Conservation (phyloP, 768 basidiomycete genomes). For the Ephemerocybe angulata region DNA sequence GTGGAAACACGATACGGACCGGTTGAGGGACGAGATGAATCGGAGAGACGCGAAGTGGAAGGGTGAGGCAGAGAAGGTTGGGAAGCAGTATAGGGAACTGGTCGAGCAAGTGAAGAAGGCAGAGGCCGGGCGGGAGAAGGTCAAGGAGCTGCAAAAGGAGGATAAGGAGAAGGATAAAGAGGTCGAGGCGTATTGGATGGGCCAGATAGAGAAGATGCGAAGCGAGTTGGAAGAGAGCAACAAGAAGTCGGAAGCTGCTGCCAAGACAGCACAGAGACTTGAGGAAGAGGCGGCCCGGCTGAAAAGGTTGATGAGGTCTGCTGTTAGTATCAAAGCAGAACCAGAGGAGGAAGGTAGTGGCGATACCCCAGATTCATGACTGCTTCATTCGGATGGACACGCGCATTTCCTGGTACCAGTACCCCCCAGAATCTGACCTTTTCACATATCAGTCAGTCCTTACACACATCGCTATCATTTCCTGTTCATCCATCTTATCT, state of each 20-base stretch:
- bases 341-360: neutral
- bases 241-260: constrained; percentile 53
- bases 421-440: neutral
- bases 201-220: constrained; percentile 53
- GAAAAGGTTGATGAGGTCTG: constrained; percentile 57
- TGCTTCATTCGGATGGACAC: neutral
- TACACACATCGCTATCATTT: neutral
- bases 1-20: constrained; percentile 72
- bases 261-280: constrained; percentile 57
- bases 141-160: constrained; percentile 50
- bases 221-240: constrained; percentile 50
- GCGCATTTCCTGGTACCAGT: neutral
- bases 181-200: constrained; percentile 58
- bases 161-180: constrained; percentile 48
- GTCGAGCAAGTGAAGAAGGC: constrained; percentile 58
- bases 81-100: constrained; percentile 65
- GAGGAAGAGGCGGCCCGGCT: constrained; percentile 64
- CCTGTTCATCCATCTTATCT: neutral
- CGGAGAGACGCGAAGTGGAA: constrained; percentile 68
- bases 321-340: neutral
- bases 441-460: neutral
- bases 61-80: constrained; percentile 62
- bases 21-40: constrained; percentile 68
- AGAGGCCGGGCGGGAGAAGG: constrained; percentile 39
- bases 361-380: neutral